Conservation (phyloP, 345 rosid species). For the Camelina hispida region DNA sequence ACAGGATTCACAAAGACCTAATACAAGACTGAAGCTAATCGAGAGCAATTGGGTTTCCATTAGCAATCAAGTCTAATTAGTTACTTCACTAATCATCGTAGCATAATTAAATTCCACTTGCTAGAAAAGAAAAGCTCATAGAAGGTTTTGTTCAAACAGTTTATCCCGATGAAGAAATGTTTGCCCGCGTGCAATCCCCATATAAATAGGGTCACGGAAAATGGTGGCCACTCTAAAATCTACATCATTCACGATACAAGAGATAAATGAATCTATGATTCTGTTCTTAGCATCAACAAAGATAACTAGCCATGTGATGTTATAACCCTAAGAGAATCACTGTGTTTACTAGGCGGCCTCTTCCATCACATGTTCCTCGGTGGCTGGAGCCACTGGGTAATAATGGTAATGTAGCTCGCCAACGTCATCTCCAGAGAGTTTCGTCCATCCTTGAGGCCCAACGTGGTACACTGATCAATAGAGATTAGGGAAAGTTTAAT, state of each 20-base stretch:
- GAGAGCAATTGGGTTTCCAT: too few relatives aligned
- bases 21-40: too few relatives aligned
- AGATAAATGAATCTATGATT: slow-evolving; percentile 12
- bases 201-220: too few relatives aligned
- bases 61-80: too few relatives aligned
- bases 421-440: slow-evolving; percentile 91
- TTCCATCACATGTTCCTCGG: slow-evolving; percentile 80
- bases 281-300: background rate
- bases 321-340: background rate
- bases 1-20: too few relatives aligned
- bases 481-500: background rate
- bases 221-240: background rate
- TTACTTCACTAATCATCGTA: too few relatives aligned
- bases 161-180: too few relatives aligned
- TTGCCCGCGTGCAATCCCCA: too few relatives aligned
- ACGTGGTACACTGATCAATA: slow-evolving; percentile 73
- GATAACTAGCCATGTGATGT: background rate
- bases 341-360: slow-evolving; percentile 49
- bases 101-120: too few relatives aligned
- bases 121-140: too few relatives aligned
- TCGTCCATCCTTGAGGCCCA: slow-evolving; percentile 91
- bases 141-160: too few relatives aligned
- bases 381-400: slow-evolving; percentile 61
- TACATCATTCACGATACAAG: background rate
- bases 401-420: slow-evolving; percentile 88